A percentile compares a stretch with the other conserved stretches of the same genome.
Evolutionary conservation across 2,329 filamentous ascomycete genomes (phyloP).

Genomic region (Colletotrichum endophyticum): DNA sequence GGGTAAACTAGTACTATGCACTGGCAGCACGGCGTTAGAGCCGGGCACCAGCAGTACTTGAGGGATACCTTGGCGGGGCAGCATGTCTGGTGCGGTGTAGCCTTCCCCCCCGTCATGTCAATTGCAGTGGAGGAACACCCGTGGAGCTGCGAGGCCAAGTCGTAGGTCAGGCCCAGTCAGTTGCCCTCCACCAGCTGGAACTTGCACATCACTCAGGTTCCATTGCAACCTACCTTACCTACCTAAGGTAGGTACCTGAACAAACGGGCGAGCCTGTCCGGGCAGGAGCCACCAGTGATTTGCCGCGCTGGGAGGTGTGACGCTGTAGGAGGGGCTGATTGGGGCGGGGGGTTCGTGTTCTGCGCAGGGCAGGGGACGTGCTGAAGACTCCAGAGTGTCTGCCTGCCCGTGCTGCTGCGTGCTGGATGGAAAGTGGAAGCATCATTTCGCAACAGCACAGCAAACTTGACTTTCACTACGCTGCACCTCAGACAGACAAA

Average conservation of each 20-base stretch:
- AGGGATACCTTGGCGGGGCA: not conserved
- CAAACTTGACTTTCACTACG: not conserved
- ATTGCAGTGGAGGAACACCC: not conserved
- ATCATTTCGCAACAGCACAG: not conserved
- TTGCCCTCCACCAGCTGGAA: conserved; percentile 15
- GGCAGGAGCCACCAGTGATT: not conserved
- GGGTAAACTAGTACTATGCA: not conserved
- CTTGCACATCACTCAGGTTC: not conserved
- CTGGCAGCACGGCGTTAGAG: not conserved
- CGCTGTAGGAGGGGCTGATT: conserved; percentile 3
- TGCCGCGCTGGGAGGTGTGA: conserved; percentile 1
- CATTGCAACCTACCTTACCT: not conserved
- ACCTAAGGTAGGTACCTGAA: not conserved
- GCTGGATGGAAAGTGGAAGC: not conserved
- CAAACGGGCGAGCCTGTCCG: not conserved
- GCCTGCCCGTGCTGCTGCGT: not conserved
- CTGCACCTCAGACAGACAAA: not conserved
- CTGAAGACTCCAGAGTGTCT: not conserved
- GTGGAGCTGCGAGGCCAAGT: not conserved
- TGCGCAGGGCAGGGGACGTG: not conserved
- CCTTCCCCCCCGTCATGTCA: not conserved
- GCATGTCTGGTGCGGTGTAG: not conserved
- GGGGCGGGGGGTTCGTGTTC: not conserved
- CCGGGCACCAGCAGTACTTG: not conserved
- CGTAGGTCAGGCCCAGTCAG: not conserved